Evolutionary conservation across 345 rosid genomes (phyloP), one percentile per base, ranked within the genome.

Genomic region (Salix dunnii): DNA sequence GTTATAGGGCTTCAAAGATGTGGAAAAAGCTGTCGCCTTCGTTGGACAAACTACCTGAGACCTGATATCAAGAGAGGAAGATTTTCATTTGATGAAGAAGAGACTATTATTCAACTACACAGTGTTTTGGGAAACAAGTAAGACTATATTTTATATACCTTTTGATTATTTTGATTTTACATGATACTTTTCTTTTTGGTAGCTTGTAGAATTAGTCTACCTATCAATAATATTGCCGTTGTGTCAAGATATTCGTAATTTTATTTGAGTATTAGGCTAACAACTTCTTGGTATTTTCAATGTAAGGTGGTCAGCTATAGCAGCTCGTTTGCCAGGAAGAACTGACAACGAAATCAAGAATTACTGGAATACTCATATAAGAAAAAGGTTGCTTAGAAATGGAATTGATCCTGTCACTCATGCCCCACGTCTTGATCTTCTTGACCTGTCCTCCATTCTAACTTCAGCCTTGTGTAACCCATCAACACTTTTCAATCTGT

Each of bases 391-490:
- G 17, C 88, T 91, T 5, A 82, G 91, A 60, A 91, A 87, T 75
- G 99, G 98, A 30, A 96, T 96, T 30, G 98, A 96, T 72, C 98
- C 99, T 6, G 96, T 96, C 3, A 96, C 99, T 62, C 99, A 96
- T 69, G 79, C 96, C 10, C 92, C 98, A 1, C 90, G 97, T 23
- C 86, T 93, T 33, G 97, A 91, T 85, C 85, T 89, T 76, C 89
- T 88, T 9, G 92, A 91, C 58, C 77, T 95, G 2, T 88, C 99
- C n/a, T 83, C 97, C 9, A 77, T 96, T 71, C 81, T 96, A 23
- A 78, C 74, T 63, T 85, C 92, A 48, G 81, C 89, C 66, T 67
- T 88, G 11, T 82, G 83, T 74, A 82, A 72, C 67, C 81, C 84
- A 2, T 82, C 86, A 3, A 79, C 90, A 13, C 88, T 88, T 64